Evolutionary conservation across 1,284 basidiomycete species (phyloP).

Genomic region (Schizophyllum commune): DNA sequence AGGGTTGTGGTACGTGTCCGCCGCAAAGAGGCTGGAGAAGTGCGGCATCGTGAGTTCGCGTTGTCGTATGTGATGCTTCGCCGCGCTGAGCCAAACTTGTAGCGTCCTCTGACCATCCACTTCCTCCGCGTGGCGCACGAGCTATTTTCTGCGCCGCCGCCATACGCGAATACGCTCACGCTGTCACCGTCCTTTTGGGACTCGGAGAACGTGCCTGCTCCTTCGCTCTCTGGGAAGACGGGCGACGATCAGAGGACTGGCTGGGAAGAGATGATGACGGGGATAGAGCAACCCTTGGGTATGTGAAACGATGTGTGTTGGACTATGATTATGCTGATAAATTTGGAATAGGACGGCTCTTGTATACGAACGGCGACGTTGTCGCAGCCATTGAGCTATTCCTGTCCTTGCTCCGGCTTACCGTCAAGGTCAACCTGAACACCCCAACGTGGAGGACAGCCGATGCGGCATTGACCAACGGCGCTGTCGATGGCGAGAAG

Average conservation of each 20-base stretch:
- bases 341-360: conserved; percentile 46
- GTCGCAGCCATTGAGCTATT: conserved; percentile 62
- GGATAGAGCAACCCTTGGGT: conserved; percentile 75
- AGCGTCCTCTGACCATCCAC: conserved; percentile 80
- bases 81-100: conserved; percentile 5
- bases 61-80: neutral
- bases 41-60: conserved; percentile 59
- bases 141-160: conserved; percentile 41
- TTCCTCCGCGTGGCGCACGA: conserved; percentile 64
- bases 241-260: conserved; percentile 20
- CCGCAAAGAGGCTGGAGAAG: conserved; percentile 70
- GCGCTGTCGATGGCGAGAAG: neutral
- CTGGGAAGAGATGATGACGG: conserved; percentile 57
- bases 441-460: neutral
- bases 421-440: conserved; percentile 4
- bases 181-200: conserved; percentile 76
- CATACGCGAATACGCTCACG: conserved; percentile 27
- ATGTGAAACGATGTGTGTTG: conserved; percentile 11
- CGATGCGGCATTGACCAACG: neutral
- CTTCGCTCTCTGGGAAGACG: conserved; percentile 11
- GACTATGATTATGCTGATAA: neutral
- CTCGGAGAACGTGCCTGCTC: conserved; percentile 44
- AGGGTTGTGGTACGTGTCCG: conserved; percentile 67
- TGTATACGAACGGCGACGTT: conserved; percentile 73
- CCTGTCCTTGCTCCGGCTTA: conserved; percentile 47